phyloP scores from a whole-genome alignment of 2,329 filamentous ascomycete genomes.

The Pseudogymnoascus sp. region DNA sequence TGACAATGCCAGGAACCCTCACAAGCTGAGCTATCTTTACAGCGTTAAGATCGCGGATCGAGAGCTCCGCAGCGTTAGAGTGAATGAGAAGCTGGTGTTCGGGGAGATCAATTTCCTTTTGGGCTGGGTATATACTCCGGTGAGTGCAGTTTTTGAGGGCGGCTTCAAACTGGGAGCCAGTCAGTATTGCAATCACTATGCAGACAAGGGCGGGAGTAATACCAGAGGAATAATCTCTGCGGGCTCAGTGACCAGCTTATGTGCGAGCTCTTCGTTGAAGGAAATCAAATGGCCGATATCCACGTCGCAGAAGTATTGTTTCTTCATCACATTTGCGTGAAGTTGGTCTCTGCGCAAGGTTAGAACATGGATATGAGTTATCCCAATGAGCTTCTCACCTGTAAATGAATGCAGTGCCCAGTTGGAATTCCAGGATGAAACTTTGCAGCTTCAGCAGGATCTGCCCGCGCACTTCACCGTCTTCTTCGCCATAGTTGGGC shows the following conservation, averaged over 20 bases:
- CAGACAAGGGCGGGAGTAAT: slow-evolving; percentile 26
- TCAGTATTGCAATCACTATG: neutral
- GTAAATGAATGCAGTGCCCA: slow-evolving; percentile 94
- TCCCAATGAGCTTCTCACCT: slow-evolving; percentile 46
- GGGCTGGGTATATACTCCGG: slow-evolving; percentile 80
- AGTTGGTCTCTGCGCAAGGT: slow-evolving; percentile 68
- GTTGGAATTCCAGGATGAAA: slow-evolving; percentile 87
- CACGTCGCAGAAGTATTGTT: slow-evolving; percentile 93
- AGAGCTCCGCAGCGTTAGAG: slow-evolving; percentile 81
- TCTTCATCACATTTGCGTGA: slow-evolving; percentile 85
- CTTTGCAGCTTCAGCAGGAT: slow-evolving; percentile 74
- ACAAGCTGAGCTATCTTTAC: slow-evolving; percentile 92
- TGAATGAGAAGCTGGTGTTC: slow-evolving; percentile 93
- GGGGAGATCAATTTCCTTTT: slow-evolving; percentile 59
- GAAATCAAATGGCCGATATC: slow-evolving; percentile 93
- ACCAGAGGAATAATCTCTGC: slow-evolving; percentile 88
- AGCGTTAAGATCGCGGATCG: slow-evolving; percentile 89
- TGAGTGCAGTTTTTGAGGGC: slow-evolving; percentile 88
- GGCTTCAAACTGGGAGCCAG: slow-evolving; percentile 59
- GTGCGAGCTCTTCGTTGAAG: slow-evolving; percentile 90
- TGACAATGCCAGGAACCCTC: slow-evolving; percentile 92
- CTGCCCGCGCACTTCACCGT: slow-evolving; percentile 58
- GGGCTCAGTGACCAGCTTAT: slow-evolving; percentile 81
- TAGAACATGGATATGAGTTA: neutral
- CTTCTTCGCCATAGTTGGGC: slow-evolving; percentile 54